Conservation (phyloP, 2,329 filamentous ascomycete species). For the Thielaviopsis euricoi region DNA sequence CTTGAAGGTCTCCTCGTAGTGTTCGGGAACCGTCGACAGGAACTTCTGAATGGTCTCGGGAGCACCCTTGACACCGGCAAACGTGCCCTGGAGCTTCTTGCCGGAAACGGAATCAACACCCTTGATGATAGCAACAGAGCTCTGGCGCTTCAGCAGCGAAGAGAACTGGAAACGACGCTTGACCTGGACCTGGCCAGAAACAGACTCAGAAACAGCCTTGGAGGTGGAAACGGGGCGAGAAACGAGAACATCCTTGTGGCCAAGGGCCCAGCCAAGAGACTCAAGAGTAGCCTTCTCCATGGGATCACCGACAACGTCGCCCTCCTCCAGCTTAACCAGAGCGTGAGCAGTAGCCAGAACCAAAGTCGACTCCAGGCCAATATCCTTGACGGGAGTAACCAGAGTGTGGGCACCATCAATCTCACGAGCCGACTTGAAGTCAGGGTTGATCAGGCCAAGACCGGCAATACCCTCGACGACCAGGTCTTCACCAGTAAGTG, state of each 20-base stretch:
- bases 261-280: constrained; percentile 85
- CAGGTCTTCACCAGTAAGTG: constrained; percentile 86
- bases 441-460: constrained; percentile 48
- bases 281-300: constrained; percentile 95
- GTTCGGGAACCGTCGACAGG: constrained; percentile 62
- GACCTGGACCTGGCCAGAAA: constrained; percentile 70
- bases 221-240: constrained; percentile 40
- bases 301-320: constrained; percentile 90
- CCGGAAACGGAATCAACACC: constrained; percentile 55
- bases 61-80: constrained; percentile 90
- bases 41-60: constrained; percentile 95
- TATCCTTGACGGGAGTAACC: constrained; percentile 53
- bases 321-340: constrained; percentile 88
- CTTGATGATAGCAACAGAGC: constrained; percentile 73
- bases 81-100: constrained; percentile 66
- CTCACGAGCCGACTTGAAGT: constrained; percentile 48
- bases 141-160: constrained; percentile 88
- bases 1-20: constrained; percentile 97
- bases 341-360: constrained; percentile 92
- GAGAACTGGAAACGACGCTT: constrained; percentile 98
- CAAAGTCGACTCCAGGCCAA: constrained; percentile 68
- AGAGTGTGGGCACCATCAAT: constrained; percentile 69
- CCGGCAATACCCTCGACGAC: constrained; percentile 96
- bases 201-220: constrained; percentile 21
- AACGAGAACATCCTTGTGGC: constrained; percentile 68